Percentiles rank a stretch among this genome's conserved stretches.
These are phyloP conservation scores for Elongisporangium senticosum DNA, from an alignment of 352 stramenopile genomes.

Conservation along the genomic window DNA sequence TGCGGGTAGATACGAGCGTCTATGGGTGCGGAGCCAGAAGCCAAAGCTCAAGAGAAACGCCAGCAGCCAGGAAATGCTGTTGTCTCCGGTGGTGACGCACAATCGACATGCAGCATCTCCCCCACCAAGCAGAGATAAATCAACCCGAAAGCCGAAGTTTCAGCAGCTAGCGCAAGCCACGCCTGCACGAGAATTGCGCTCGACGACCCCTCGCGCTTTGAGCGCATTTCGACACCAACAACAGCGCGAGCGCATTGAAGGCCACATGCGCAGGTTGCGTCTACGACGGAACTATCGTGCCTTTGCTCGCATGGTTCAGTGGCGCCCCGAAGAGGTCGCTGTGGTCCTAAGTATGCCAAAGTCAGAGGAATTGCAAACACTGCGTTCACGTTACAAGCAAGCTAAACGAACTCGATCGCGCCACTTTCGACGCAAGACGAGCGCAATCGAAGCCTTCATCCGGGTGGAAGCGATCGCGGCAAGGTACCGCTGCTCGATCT, in stretches of 20 bases:
- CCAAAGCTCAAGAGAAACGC: slow-evolving; percentile 6
- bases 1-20: slow-evolving; percentile 23
- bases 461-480: slow-evolving; percentile 16
- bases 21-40: slow-evolving; percentile 18
- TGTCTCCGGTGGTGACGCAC: background rate
- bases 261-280: background rate
- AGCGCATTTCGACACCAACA: background rate
- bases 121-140: slow-evolving; percentile 2
- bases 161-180: background rate
- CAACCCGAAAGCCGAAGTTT: background rate
- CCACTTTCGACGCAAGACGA: background rate
- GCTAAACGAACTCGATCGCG: background rate
- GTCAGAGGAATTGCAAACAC: background rate
- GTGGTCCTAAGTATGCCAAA: background rate
- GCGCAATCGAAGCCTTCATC: slow-evolving; percentile 2
- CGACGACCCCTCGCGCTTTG: background rate
- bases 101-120: slow-evolving; percentile 1
- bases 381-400: background rate
- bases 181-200: background rate
- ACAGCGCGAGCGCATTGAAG: background rate
- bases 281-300: background rate
- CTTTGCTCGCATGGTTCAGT: background rate
- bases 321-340: background rate
- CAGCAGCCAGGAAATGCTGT: background rate
- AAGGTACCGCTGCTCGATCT: slow-evolving; percentile 11